Evolutionary conservation across 2,329 filamentous ascomycete genomes (phyloP).

Genomic region (Xylariales sp.): DNA sequence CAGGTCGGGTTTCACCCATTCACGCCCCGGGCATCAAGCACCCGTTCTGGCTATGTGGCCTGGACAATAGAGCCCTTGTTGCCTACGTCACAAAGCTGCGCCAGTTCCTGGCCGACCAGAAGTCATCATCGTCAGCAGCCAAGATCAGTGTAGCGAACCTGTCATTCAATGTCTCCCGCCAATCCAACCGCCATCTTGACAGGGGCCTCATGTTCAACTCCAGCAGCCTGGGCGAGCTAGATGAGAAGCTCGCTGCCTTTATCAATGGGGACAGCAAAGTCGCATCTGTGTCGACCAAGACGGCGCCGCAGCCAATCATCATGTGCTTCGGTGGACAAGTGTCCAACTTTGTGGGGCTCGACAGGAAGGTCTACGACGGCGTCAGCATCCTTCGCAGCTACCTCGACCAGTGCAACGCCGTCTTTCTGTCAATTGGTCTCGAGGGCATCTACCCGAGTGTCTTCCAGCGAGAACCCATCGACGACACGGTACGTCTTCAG

Average conservation of each 20-base stretch:
- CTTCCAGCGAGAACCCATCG: no score
- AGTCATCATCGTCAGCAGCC: no score
- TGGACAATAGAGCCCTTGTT: no score
- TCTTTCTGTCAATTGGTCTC: no score
- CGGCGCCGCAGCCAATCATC: conserved; percentile 17
- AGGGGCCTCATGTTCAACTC: no score
- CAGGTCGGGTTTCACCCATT: conserved; percentile 16
- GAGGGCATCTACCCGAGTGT: no score
- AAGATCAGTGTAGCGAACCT: no score
- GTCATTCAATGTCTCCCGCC: neutral
- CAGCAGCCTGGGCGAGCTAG: neutral
- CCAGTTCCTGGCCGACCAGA: no score
- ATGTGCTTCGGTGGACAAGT: conserved; percentile 33
- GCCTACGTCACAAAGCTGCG: no score
- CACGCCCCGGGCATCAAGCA: no score
- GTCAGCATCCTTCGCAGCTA: conserved; percentile 18
- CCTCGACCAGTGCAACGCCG: no score
- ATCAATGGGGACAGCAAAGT: neutral
- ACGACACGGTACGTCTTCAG: conserved; percentile 30
- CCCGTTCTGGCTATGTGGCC: no score
- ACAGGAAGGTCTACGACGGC: conserved; percentile 24
- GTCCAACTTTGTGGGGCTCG: conserved; percentile 24
- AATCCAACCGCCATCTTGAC: conserved; percentile 1
- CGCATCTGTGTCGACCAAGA: neutral
- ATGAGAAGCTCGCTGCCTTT: neutral